Conservation (phyloP, 2,329 filamentous ascomycete species). For the Fusarium xylarioides region DNA sequence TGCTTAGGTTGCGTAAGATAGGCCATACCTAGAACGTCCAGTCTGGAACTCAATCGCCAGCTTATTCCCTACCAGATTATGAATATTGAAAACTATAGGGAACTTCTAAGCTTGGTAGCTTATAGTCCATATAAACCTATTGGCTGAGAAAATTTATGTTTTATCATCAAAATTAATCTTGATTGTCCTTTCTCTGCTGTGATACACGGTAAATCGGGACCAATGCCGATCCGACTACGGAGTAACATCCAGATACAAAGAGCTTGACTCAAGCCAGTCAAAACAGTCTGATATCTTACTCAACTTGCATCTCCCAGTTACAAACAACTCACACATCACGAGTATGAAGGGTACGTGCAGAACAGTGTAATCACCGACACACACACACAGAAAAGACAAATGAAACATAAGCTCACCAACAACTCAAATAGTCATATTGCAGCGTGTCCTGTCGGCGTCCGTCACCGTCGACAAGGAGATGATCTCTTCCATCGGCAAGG, state of each 20-base stretch:
- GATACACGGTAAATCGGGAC: constrained; percentile 24
- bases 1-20: background rate
- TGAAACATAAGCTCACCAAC: constrained; percentile 17
- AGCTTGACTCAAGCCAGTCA: constrained; percentile 7
- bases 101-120: background rate
- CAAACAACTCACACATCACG: background rate
- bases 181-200: background rate
- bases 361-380: background rate
- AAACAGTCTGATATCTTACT: background rate
- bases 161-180: background rate
- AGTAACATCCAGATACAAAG: constrained; percentile 15
- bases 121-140: background rate
- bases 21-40: background rate
- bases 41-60: background rate
- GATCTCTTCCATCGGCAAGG: constrained; percentile 89
- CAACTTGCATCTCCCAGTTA: background rate
- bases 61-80: background rate
- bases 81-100: background rate
- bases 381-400: background rate
- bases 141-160: background rate
- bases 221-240: constrained; percentile 31
- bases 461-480: constrained; percentile 93
- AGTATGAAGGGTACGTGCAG: constrained; percentile 39
- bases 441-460: constrained; percentile 93
- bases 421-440: constrained; percentile 77